phyloP scores from a whole-genome alignment of 768 basidiomycete species.

The Roridomyces roridus region DNA sequence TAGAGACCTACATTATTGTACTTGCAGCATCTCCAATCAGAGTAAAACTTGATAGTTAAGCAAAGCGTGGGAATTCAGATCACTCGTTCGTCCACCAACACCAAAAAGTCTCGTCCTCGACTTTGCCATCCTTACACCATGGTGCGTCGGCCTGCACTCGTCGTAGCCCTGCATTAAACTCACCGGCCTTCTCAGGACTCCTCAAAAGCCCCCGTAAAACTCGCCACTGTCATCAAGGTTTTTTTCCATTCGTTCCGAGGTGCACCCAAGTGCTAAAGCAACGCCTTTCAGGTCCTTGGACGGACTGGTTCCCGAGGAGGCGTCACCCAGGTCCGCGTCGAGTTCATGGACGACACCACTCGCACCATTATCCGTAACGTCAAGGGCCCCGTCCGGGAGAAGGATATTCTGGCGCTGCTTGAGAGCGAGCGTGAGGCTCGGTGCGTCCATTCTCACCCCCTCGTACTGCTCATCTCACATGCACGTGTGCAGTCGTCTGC shows the following conservation, averaged over 20 bases:
- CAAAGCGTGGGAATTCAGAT: neutral
- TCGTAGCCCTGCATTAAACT: neutral
- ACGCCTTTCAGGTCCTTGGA: constrained; percentile 79
- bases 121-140: constrained; percentile 16
- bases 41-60: neutral
- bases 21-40: no score
- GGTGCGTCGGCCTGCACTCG: constrained; percentile 3
- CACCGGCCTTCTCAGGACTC: constrained; percentile 61
- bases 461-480: neutral
- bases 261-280: constrained; percentile 1
- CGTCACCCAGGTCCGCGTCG: constrained; percentile 98
- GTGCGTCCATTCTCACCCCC: constrained; percentile 55
- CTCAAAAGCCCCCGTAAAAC: constrained; percentile 93
- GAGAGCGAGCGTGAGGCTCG: constrained; percentile 99
- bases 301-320: constrained; percentile 99
- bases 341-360: constrained; percentile 97
- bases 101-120: constrained; percentile 22
- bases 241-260: neutral
- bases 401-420: constrained; percentile 95
- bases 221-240: constrained; percentile 98
- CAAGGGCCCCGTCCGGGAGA: constrained; percentile 95
- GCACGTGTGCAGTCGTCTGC: constrained; percentile 39
- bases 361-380: constrained; percentile 99
- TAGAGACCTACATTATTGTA: neutral
- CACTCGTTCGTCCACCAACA: constrained; percentile 6